Percentiles rank a stretch among this genome's conserved stretches.
phyloP scores from a whole-genome alignment of 2,329 filamentous ascomycete genomes.

The Hypoxylon sp. region DNA sequence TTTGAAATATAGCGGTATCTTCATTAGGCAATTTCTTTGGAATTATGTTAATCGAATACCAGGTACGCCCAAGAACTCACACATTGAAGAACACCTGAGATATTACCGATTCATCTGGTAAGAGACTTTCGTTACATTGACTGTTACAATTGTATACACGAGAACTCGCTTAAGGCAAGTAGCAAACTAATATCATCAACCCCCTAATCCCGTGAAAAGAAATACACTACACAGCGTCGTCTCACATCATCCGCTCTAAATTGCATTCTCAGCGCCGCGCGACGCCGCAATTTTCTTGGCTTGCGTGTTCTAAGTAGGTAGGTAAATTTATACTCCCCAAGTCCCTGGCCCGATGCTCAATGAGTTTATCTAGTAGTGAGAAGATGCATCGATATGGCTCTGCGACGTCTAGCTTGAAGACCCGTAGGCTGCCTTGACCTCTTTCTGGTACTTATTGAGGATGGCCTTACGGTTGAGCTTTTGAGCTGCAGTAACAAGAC shows the following conservation, averaged over 20 bases:
- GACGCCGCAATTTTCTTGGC: background rate
- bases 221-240: slow-evolving; percentile 1
- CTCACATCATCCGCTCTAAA: slow-evolving; percentile 6
- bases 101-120: background rate
- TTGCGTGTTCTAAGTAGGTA: background rate
- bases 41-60: too few species aligned
- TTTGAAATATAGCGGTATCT: too few species aligned
- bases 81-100: background rate
- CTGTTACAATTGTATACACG: slow-evolving; percentile 14
- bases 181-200: slow-evolving; percentile 13
- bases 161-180: slow-evolving; percentile 8
- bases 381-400: background rate
- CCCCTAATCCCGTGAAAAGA: background rate
- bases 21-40: too few species aligned
- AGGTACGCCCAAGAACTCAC: background rate
- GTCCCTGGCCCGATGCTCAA: background rate
- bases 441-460: slow-evolving; percentile 71
- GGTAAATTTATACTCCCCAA: background rate
- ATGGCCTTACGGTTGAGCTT: slow-evolving; percentile 81
- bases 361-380: background rate
- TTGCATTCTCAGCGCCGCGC: background rate
- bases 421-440: slow-evolving; percentile 74
- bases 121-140: slow-evolving; percentile 6
- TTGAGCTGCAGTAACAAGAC: slow-evolving; percentile 77
- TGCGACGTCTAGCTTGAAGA: slow-evolving; percentile 50